Evolutionary conservation across 176 grass and related monocot genomes (phyloP).

Genomic region (Oryza glaberrima): DNA sequence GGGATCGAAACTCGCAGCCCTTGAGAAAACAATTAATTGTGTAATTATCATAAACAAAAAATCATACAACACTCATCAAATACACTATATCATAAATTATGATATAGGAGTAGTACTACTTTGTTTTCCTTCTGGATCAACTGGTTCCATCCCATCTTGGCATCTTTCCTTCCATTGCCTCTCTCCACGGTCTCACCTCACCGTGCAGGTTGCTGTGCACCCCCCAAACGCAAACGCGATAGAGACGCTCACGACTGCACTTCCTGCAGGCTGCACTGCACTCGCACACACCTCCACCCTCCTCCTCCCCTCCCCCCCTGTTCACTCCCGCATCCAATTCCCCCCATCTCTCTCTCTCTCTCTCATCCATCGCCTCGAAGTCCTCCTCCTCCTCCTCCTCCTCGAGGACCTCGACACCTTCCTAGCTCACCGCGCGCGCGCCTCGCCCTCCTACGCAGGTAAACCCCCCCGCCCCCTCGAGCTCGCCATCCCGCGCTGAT

Average conservation of each 20-base stretch:
- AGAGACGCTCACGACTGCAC: neutral
- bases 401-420: neutral
- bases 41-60: too few species aligned
- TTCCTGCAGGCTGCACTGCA: neutral
- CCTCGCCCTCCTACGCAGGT: constrained; percentile 2
- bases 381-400: too few species aligned
- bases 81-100: too few species aligned
- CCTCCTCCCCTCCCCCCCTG: neutral
- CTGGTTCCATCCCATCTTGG: too few species aligned
- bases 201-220: too few species aligned
- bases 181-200: too few species aligned
- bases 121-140: too few species aligned
- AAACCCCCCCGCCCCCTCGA: constrained; percentile 36
- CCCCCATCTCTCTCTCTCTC: neutral
- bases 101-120: too few species aligned
- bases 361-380: neutral
- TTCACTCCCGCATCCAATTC: constrained; percentile 24
- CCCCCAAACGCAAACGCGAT: neutral
- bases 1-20: too few species aligned
- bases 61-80: too few species aligned
- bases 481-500: neutral
- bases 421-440: neutral
- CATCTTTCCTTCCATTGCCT: too few species aligned
- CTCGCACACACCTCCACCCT: neutral
- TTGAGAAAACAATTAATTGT: too few species aligned